phyloP scores from a whole-genome alignment of 768 basidiomycete genomes.

The Suillus ampliporus region DNA sequence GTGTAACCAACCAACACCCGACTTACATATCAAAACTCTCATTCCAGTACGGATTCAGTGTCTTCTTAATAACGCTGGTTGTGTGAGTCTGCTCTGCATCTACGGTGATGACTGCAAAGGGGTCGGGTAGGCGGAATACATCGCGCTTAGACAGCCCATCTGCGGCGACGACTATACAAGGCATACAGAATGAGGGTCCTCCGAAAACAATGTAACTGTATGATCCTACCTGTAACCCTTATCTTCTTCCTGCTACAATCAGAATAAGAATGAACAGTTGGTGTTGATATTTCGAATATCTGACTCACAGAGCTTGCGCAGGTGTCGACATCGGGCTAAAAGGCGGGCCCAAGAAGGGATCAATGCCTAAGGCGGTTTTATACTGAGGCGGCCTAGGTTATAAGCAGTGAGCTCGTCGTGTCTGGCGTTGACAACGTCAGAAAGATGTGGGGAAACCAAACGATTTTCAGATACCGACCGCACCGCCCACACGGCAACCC shows the following conservation, averaged over 20 bases:
- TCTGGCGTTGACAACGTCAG: slow-evolving; percentile 22
- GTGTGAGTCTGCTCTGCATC: slow-evolving; percentile 98
- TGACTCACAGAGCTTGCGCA: slow-evolving; percentile 32
- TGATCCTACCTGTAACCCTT: slow-evolving; percentile 69
- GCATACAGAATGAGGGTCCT: slow-evolving; percentile 12
- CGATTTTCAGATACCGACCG: slow-evolving; percentile 39
- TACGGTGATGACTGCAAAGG: slow-evolving; percentile 97
- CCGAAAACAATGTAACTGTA: not conserved
- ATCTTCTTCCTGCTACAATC: slow-evolving; percentile 67
- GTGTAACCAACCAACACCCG: not conserved
- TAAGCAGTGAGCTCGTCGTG: slow-evolving; percentile 1
- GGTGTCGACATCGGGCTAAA: slow-evolving; percentile 33
- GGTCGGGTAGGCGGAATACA: slow-evolving; percentile 95
- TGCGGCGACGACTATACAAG: slow-evolving; percentile 83
- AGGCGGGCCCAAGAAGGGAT: slow-evolving; percentile 4
- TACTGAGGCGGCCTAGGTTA: not conserved
- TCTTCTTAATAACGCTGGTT: slow-evolving; percentile 96
- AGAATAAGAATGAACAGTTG: slow-evolving; percentile 19
- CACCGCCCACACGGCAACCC: slow-evolving; percentile 4
- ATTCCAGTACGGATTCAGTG: slow-evolving; percentile 95
- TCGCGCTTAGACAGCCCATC: slow-evolving; percentile 94
- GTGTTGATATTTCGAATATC: not conserved
- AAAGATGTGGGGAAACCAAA: slow-evolving; percentile 17
- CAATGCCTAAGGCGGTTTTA: not conserved
- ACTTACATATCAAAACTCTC: slow-evolving; percentile 97